phyloP scores from a whole-genome alignment of 192 early-diverging fungal species.

The Paraglomus occultum region DNA sequence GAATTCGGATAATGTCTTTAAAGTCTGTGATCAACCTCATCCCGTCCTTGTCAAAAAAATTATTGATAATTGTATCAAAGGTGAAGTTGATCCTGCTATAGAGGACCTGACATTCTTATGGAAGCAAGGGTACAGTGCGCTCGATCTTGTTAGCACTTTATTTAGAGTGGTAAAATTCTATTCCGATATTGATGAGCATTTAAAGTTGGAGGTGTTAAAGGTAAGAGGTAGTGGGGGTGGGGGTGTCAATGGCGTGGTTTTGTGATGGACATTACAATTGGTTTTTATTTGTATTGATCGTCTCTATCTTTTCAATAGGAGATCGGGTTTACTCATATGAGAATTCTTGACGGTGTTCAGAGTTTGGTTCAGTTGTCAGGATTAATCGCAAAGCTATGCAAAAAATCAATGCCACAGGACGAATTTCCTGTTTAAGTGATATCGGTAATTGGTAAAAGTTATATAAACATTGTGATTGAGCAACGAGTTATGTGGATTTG shows the following conservation, averaged over 20 bases:
- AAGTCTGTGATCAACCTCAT: constrained; percentile 97
- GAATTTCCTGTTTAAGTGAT: constrained; percentile 32
- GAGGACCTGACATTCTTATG: constrained; percentile 69
- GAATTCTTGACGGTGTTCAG: constrained; percentile 83
- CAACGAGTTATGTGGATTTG: not conserved
- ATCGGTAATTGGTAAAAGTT: not conserved
- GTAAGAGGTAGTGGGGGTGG: too few relatives aligned
- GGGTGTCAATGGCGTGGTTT: constrained; percentile 4
- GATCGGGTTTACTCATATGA: constrained; percentile 92
- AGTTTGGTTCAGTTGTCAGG: constrained; percentile 85
- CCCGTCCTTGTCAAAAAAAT: constrained; percentile 78
- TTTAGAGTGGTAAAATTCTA: constrained; percentile 86
- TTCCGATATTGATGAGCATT: constrained; percentile 72
- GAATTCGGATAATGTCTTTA: constrained; percentile 89
- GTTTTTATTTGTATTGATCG: not conserved
- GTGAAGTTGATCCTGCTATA: constrained; percentile 71
- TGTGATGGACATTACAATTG: not conserved
- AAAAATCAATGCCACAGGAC: constrained; percentile 38
- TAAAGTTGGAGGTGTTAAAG: constrained; percentile 84
- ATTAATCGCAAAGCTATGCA: constrained; percentile 67
- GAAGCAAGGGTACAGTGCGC: constrained; percentile 78
- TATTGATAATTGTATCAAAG: constrained; percentile 65
- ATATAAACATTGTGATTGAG: not conserved
- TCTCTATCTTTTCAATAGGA: constrained; percentile 67
- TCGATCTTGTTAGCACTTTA: constrained; percentile 90